phyloP scores from a whole-genome alignment of 2,329 filamentous ascomycete species.

The Cladobotryum protrusum region DNA sequence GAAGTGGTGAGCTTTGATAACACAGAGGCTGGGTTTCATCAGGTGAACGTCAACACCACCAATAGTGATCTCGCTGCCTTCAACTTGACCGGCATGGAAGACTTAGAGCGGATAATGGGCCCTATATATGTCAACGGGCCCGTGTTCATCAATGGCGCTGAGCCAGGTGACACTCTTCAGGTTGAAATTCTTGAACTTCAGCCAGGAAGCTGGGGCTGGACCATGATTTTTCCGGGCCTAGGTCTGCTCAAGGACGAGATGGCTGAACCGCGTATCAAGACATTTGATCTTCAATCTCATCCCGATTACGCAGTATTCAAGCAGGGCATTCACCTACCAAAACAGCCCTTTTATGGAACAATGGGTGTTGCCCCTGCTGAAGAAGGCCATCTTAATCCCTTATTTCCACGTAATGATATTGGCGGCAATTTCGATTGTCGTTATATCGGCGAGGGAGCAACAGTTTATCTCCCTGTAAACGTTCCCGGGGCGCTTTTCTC shows the following conservation, averaged over 20 bases:
- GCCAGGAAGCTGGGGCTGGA: conserved; percentile 45
- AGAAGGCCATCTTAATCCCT: conserved; percentile 40
- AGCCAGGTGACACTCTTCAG: conserved; percentile 46
- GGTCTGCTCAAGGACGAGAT: conserved; percentile 46
- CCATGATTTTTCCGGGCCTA: conserved; percentile 42
- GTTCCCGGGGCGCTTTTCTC: conserved; percentile 45
- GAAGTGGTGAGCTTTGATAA: conserved; percentile 4
- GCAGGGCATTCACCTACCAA: conserved; percentile 40
- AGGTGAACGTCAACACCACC: not conserved
- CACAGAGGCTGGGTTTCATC: not conserved
- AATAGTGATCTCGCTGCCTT: not conserved
- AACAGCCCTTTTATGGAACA: conserved; percentile 46
- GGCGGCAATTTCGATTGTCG: conserved; percentile 52
- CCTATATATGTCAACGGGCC: conserved; percentile 29
- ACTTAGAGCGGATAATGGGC: not conserved
- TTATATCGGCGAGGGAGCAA: conserved; percentile 40
- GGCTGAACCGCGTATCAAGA: conserved; percentile 36
- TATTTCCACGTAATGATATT: conserved; percentile 41
- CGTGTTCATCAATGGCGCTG: conserved; percentile 41
- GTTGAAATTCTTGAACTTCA: conserved; percentile 42
- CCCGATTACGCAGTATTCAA: conserved; percentile 36
- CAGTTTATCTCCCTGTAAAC: conserved; percentile 44
- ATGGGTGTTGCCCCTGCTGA: conserved; percentile 44
- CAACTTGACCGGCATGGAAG: not conserved
- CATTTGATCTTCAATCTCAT: conserved; percentile 29